Evolutionary conservation across 495 filamentous ascomycete species (phyloP), one percentile per base, ranked within the genome.

Genomic region (Alectoria sarmentosa): DNA sequence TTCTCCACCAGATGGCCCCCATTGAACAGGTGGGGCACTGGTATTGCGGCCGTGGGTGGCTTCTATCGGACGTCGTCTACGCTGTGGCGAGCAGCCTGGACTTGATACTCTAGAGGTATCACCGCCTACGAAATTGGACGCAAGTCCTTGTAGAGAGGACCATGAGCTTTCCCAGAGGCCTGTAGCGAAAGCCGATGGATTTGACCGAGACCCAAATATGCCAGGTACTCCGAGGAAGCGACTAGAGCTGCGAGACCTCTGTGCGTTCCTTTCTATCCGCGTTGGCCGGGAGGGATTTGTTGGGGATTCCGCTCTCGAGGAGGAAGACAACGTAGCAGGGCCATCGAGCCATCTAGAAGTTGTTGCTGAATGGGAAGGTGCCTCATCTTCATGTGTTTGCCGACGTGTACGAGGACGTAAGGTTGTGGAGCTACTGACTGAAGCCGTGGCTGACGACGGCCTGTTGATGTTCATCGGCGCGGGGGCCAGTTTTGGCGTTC

Each of bases 131-230:
- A 84, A 73, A 52, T 81, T 80, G 8, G 80, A 82, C n/a, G 81
- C 81, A 46, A 84, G 60, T 49, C 74, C 79, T 69, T 82, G 80
- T 48, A 84, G 67, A 30, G 81, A 83, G 28, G 81, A 80, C 81
- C 81, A 84, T 8, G 81, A 77, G 15, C 74, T 76, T 61, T 80
- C 81, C 61, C 82, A 68, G 60, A 83, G 76, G 60, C 79, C 79
- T 59, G 76, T 62, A 28, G 76, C 70, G 54, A 73, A 71, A 42
- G 70, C 72, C 34, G 78, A 76, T 34, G 75, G 73, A 9, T 73
- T 69, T 32, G 73, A 61, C 65, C 66, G 67, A 68, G 70, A 74
- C 62, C 70, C 69, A 67, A 67, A 41, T 44, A 66, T 23, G 38
- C 63, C 41, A 41, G 71, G 71, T 52, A 63, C 67, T 65, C 73